Conservation (phyloP, 1,139 yeast genomes). For the Taiozyma sp. region DNA sequence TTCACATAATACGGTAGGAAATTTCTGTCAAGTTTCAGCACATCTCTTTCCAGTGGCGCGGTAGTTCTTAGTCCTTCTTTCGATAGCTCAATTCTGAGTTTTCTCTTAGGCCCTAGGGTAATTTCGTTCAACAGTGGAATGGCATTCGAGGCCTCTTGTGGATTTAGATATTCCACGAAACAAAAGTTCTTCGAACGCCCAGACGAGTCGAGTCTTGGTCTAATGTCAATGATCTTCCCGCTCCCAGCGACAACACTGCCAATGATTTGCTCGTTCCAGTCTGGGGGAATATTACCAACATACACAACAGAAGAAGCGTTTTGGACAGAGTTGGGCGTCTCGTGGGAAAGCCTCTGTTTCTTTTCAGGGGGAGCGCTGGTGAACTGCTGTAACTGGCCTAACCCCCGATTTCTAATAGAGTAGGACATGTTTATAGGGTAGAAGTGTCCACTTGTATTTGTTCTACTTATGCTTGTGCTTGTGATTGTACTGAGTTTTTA, state of each 20-base stretch:
- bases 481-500: no score
- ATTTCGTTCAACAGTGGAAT: conserved; percentile 39
- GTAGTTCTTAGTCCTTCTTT: conserved; percentile 52
- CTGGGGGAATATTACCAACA: conserved; percentile 60
- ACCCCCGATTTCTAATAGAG: neutral
- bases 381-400: neutral
- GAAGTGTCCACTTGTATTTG: neutral
- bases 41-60: conserved; percentile 35
- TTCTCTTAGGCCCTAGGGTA: conserved; percentile 40
- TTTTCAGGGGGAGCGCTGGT: neutral
- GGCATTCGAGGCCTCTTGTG: conserved; percentile 50
- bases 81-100: conserved; percentile 52
- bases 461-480: neutral
- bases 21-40: conserved; percentile 38
- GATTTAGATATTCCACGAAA: conserved; percentile 51
- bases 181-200: conserved; percentile 66
- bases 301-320: conserved; percentile 38
- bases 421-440: neutral
- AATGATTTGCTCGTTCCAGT: conserved; percentile 56
- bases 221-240: conserved; percentile 57
- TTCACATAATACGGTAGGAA: conserved; percentile 50
- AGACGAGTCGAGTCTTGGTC: conserved; percentile 56
- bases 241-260: conserved; percentile 60
- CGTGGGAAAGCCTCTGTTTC: neutral
- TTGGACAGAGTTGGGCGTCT: neutral